Base-by-base conservation (phyloP, 2,329 filamentous ascomycete genomes). In the Pseudocercospora fijiensis region DNA sequence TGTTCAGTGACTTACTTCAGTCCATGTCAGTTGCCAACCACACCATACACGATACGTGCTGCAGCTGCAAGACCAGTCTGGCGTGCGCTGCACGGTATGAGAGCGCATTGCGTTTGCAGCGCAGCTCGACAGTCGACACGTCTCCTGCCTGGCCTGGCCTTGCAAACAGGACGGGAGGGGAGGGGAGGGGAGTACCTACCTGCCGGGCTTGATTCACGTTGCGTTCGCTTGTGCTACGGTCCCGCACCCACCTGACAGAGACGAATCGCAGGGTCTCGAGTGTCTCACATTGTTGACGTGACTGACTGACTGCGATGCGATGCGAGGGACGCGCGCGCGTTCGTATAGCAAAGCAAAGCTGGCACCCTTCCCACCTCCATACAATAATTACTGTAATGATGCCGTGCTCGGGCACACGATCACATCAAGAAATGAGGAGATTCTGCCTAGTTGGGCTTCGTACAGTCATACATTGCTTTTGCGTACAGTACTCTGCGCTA, bases 401-500 rank as follows among this genome's bases (percentile, higher is more conserved):
- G 51, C 51, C 26, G 51, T 53, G 51, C 26, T 55, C 49, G 61
- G 41, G 41, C 49, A 57, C 49, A 55, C 45, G 18, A 63, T 56
- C 45, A 55, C 7, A 30, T 55, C 28, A 20, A 16, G n/a, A 49
- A 57, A 60, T 41, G 57, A 60, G 51, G 27, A 49, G 28, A 22
- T 16, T 37, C 28, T 56, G 51, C 58, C 58, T 33, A 52, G 53
- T 59, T 43, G 43, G 52, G 57, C 18, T 53, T 56, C 62, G 43
- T 53, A 57, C 58, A 52, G 41, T 60, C 41, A 37, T 60, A 26
- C 51, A 61, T 52, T 60, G 60, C 26, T 59, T 20, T 28, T 64
- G 58, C 62, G 57, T 58, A 26, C 49, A 57, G 57, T 58, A 26
- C 49, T 63, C 24, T 60, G 52, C 64, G 61, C 53, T 63, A 64